phyloP scores from a whole-genome alignment of 345 rosid genomes.

The Salix caprea region DNA sequence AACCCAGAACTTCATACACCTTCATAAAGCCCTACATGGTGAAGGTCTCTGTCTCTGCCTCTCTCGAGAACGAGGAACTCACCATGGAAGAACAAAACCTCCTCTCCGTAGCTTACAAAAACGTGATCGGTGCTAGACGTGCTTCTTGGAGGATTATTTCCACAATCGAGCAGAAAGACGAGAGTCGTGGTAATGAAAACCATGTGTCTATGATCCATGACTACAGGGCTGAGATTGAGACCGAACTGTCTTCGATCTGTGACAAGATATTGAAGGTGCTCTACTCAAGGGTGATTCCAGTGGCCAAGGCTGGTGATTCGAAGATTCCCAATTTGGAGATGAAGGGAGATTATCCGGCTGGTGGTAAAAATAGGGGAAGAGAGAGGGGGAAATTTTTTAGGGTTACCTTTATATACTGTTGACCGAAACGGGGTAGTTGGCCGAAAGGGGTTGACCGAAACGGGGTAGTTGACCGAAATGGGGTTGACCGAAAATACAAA shows the following conservation, averaged over 20 bases:
- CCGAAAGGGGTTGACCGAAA: too few relatives aligned
- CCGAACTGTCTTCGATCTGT: conserved; percentile 67
- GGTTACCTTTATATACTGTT: too few relatives aligned
- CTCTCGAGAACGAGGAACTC: conserved; percentile 61
- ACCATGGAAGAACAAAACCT: conserved; percentile 85
- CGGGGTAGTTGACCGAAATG: too few relatives aligned
- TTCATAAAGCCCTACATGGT: conserved; percentile 46
- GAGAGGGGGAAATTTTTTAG: too few relatives aligned
- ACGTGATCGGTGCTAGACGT: conserved; percentile 91
- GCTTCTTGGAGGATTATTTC: conserved; percentile 93
- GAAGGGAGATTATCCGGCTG: conserved; percentile 69
- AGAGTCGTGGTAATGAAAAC: conserved; percentile 86
- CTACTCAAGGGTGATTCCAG: conserved; percentile 61
- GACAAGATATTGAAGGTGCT: conserved; percentile 79
- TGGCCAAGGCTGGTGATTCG: conserved; percentile 67
- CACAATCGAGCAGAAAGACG: conserved; percentile 87
- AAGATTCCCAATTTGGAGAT: conserved; percentile 82
- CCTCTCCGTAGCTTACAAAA: conserved; percentile 92
- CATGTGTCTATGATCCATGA: conserved; percentile 75
- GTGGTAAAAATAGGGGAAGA: too few relatives aligned
- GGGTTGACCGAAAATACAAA: too few relatives aligned
- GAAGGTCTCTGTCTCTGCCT: conserved; percentile 44
- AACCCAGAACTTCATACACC: too few relatives aligned
- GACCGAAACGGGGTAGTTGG: too few relatives aligned
- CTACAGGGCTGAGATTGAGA: conserved; percentile 75